A percentile compares a stretch with the other conserved stretches of the same genome.
Evolutionary conservation across 495 filamentous ascomycete species (phyloP).

Genomic region (Hyphodiscus hymeniophilus): DNA sequence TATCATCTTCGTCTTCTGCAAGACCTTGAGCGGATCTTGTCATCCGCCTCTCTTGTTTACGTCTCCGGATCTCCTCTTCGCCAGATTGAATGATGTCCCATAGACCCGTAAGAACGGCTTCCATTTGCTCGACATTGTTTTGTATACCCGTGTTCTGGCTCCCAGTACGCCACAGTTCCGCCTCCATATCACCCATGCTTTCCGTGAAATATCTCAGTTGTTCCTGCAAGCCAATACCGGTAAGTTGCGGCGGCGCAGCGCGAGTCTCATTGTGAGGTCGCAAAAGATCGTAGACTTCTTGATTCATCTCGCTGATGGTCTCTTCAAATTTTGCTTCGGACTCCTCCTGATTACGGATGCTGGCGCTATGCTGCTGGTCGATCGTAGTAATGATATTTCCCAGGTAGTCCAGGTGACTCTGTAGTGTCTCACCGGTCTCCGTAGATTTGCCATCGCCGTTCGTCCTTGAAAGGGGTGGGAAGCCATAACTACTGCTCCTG

Average conservation of each 20-base stretch:
- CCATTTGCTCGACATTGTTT: constrained; percentile 40
- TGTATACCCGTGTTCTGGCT: constrained; percentile 23
- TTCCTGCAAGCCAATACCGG: constrained; percentile 35
- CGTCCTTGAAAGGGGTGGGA: constrained; percentile 27
- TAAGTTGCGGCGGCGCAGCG: constrained; percentile 39
- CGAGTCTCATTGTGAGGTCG: constrained; percentile 38
- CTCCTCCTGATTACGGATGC: constrained; percentile 10
- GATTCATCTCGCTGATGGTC: constrained; percentile 42
- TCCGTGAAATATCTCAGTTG: constrained; percentile 46
- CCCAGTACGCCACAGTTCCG: constrained; percentile 20
- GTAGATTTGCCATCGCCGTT: constrained; percentile 5
- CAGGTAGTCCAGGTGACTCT: constrained; percentile 42
- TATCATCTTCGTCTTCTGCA: constrained; percentile 38
- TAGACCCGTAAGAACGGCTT: constrained; percentile 54
- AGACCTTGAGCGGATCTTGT: constrained; percentile 30
- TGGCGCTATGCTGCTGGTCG: constrained; percentile 17
- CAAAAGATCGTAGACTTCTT: constrained; percentile 42
- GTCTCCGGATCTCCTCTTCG: constrained; percentile 48
- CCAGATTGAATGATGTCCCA: constrained; percentile 65
- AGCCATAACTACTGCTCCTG: constrained; percentile 27
- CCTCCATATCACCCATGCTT: constrained; percentile 30
- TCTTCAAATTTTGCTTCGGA: constrained; percentile 30
- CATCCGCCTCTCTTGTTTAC: constrained; percentile 41
- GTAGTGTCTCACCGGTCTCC: constrained; percentile 31
- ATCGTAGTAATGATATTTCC: constrained; percentile 37